Evolutionary conservation across 805 yeast genomes (phyloP).

Genomic region (Cephaloascus albidus): DNA sequence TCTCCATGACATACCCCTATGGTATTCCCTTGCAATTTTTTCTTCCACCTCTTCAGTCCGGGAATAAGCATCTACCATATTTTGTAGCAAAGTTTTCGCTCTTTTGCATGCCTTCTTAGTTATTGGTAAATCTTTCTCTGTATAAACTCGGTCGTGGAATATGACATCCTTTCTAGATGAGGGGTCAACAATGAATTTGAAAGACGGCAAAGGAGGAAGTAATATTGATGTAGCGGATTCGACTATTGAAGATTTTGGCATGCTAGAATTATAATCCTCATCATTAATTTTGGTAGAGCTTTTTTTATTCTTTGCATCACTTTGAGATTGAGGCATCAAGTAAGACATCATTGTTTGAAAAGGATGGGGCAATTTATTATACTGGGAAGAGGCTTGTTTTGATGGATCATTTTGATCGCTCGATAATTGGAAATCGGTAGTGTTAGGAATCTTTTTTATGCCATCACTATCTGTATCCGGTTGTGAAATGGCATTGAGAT

Average conservation of each 20-base stretch:
- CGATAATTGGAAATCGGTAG: constrained; percentile 5
- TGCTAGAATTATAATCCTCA: not conserved
- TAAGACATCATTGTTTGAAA: constrained; percentile 27
- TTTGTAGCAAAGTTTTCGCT: not conserved
- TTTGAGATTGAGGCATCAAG: constrained; percentile 7
- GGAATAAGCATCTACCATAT: not conserved
- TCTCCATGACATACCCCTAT: constrained; percentile 76
- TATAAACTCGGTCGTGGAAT: constrained; percentile 74
- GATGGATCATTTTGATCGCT: not conserved
- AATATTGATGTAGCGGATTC: constrained; percentile 72
- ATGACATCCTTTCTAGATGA: constrained; percentile 52
- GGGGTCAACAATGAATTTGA: constrained; percentile 62
- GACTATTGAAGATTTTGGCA: constrained; percentile 70
- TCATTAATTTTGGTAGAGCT: not conserved
- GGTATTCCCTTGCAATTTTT: constrained; percentile 83
- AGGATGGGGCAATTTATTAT: constrained; percentile 13
- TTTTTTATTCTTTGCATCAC: not conserved
- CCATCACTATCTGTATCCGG: constrained; percentile 7
- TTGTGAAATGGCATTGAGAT: not conserved
- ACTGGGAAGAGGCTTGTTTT: constrained; percentile 2
- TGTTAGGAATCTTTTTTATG: constrained; percentile 11
- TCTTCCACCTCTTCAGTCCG: constrained; percentile 54
- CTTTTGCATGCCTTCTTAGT: constrained; percentile 1
- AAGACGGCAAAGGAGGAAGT: constrained; percentile 72
- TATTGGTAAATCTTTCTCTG: constrained; percentile 60